phyloP scores from a whole-genome alignment of 331 rosid genomes.

The Malus hybrid region DNA sequence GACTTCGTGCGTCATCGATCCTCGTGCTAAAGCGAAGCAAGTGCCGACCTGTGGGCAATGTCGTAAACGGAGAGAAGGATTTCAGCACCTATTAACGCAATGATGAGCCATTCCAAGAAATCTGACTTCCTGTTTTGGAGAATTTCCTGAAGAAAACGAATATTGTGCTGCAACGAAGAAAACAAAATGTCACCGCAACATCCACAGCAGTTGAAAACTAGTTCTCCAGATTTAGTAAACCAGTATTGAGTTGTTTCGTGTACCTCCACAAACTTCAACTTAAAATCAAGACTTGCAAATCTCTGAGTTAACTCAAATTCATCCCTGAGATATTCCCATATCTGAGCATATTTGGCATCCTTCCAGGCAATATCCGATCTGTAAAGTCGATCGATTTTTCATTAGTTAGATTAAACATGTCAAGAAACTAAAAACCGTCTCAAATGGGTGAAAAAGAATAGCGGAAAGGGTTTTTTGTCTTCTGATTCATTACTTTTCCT shows the following conservation, averaged over 20 bases:
- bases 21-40: conserved; percentile 39
- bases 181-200: background rate
- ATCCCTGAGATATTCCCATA: conserved; percentile 96
- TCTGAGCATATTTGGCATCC: conserved; percentile 98
- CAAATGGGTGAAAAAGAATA: background rate
- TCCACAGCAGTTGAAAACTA: background rate
- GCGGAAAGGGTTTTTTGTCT: background rate
- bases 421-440: background rate
- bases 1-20: background rate
- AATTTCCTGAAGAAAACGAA: conserved; percentile 95
- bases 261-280: conserved; percentile 99
- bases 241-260: background rate
- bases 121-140: conserved; percentile 95
- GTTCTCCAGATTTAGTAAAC: background rate
- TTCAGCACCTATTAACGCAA: conserved; percentile 89
- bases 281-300: conserved; percentile 92
- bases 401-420: background rate
- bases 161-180: conserved; percentile 62
- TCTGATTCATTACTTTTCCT: background rate
- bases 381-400: conserved; percentile 20
- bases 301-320: conserved; percentile 94
- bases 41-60: conserved; percentile 65
- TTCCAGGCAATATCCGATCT: conserved; percentile 99
- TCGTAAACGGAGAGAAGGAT: conserved; percentile 81
- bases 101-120: conserved; percentile 94